Evolutionary conservation across 306 rosid genomes (phyloP), one percentile per base, ranked within the genome.

Genomic region (Chamaecrista fasciculata): DNA sequence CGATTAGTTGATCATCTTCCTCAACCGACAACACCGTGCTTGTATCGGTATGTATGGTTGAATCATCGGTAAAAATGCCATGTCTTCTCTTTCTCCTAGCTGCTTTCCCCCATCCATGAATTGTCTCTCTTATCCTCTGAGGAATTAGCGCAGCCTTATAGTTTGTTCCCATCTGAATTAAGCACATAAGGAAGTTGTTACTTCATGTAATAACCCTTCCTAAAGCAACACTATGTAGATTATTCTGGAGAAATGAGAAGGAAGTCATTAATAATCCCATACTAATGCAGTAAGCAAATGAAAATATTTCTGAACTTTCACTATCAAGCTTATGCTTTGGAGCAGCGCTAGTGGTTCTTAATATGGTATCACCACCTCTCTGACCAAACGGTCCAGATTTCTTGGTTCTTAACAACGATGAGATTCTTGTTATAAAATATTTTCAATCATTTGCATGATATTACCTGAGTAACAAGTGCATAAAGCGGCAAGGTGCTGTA

Each of bases 401-500:
- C 37, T 1, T 33, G 36, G 6, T 33, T 33, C 6, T 33, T 33
- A 8, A 33, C 36, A 33, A 33, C 36, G 46, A 2, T 51, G 12
- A 9, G 46, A 8, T 39, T 31, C 70, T 3, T 3, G 11, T 58
- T 14, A 51, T 11, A 51, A 0, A 51, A 51, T 9, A 1, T 49
- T 23, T 20, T 23, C 16, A 20, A 6, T 11, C 47, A 28, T 49
- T 26, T 46, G 10, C 26, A 16, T 33, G 2, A 19, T 44, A 37
- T 44, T 86, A 88, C 99, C 99, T 91, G 97, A 72, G 99, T 91
- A 70, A 94, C 99, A 56, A 94, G 86, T 44, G 99, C 99, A 73
- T 94, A 94, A 4, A 94, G 86, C 23, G 99, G 99, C 86, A 94
- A 82, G 76, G 97, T 94, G 78, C 96, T 94, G 71, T 94, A 94